phyloP scores from a whole-genome alignment of 2,329 filamentous ascomycete genomes.

The Monascus ruber region DNA sequence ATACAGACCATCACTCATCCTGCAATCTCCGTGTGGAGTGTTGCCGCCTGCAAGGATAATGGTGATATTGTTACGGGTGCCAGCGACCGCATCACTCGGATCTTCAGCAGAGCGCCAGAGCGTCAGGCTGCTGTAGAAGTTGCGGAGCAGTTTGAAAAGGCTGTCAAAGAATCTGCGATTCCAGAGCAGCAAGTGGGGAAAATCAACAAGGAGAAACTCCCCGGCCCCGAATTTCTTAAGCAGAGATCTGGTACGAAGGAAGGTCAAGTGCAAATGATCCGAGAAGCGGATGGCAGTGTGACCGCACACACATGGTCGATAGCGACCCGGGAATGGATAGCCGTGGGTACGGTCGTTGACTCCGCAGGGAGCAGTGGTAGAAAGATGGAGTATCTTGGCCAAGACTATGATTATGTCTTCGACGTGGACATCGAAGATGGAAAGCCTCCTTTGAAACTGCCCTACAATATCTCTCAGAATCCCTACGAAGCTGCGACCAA shows the following conservation, averaged over 20 bases:
- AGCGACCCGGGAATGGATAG: conserved; percentile 63
- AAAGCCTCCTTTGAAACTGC: conserved; percentile 83
- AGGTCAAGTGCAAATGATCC: conserved; percentile 87
- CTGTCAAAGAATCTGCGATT: conserved; percentile 73
- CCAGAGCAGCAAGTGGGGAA: conserved; percentile 72
- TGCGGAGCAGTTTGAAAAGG: conserved; percentile 65
- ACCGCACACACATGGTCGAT: conserved; percentile 81
- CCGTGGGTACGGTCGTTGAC: conserved; percentile 89
- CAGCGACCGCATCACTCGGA: conserved; percentile 72
- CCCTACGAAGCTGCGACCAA: conserved; percentile 84
- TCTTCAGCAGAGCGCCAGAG: conserved; percentile 66
- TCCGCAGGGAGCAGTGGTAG: conserved; percentile 70
- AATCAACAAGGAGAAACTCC: conserved; percentile 85
- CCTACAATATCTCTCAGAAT: conserved; percentile 85
- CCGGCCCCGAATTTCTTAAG: conserved; percentile 75
- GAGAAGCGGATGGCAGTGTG: conserved; percentile 66
- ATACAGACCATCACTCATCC: conserved; percentile 94
- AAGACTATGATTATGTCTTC: conserved; percentile 93
- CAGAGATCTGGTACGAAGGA: conserved; percentile 85
- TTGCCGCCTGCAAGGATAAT: conserved; percentile 68
- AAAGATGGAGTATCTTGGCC: conserved; percentile 65
- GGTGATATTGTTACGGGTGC: conserved; percentile 91
- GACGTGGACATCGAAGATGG: conserved; percentile 94
- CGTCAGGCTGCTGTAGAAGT: conserved; percentile 59
- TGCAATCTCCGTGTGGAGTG: conserved; percentile 90